A percentile compares a stretch with the other conserved stretches of the same genome.
Conservation (phyloP, 1,139 yeast species). For the Blastobotrys capitulatus region DNA sequence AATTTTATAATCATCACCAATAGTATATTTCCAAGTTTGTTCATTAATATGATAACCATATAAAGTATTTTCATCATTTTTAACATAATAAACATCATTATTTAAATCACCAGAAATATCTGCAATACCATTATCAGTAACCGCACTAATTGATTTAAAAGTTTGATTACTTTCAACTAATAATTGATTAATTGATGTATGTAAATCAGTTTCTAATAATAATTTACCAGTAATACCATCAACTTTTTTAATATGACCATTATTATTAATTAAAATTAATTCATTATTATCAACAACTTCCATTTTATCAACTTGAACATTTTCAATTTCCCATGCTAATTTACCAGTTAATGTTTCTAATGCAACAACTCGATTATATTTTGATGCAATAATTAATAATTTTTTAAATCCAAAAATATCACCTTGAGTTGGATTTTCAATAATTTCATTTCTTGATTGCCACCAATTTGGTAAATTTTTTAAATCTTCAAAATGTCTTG, state of each 20-base stretch:
- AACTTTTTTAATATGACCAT: slow-evolving; percentile 18
- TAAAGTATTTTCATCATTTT: slow-evolving; percentile 1
- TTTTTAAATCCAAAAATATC: slow-evolving; percentile 48
- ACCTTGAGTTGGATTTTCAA: slow-evolving; percentile 15
- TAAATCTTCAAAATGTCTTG: slow-evolving; percentile 34
- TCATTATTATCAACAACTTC: slow-evolving; percentile 16
- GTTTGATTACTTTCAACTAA: not conserved
- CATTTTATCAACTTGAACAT: slow-evolving; percentile 19
- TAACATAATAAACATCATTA: slow-evolving; percentile 11
- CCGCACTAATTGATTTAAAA: slow-evolving; percentile 1
- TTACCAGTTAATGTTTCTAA: slow-evolving; percentile 40
- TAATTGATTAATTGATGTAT: slow-evolving; percentile 4
- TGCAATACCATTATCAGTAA: slow-evolving; percentile 1
- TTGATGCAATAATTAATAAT: slow-evolving; percentile 41
- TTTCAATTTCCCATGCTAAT: slow-evolving; percentile 39
- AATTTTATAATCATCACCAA: slow-evolving; percentile 33
- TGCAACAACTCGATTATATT: slow-evolving; percentile 41
- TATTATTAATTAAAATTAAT: slow-evolving; percentile 16
- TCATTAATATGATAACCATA: slow-evolving; percentile 9
- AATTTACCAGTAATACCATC: slow-evolving; percentile 23
- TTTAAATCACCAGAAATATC: slow-evolving; percentile 4
- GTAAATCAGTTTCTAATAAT: slow-evolving; percentile 15
- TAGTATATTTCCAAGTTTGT: slow-evolving; percentile 26
- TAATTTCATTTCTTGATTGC: slow-evolving; percentile 8
- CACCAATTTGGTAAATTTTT: slow-evolving; percentile 14